A percentile compares a stretch with the other conserved stretches of the same genome.
Conservation (phyloP, 2,329 filamentous ascomycete genomes). For the Scedosporium apiospermum region DNA sequence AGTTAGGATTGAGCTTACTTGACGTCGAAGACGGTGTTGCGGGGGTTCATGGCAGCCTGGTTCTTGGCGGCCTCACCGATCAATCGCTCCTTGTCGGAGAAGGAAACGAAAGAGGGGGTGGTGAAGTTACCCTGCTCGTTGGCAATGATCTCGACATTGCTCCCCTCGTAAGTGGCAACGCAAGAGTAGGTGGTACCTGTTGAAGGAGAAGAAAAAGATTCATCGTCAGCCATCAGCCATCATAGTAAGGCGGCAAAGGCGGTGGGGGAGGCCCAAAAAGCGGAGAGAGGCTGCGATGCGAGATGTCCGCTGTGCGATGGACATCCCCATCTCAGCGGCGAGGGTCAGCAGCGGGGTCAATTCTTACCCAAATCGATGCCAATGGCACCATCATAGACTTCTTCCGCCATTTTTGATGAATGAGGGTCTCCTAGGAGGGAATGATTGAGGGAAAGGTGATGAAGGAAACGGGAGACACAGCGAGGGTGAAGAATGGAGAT, state of each 20-base stretch:
- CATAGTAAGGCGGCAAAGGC: neutral
- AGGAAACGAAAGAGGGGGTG: constrained; percentile 97
- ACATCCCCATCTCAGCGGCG: neutral
- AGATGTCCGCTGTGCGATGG: neutral
- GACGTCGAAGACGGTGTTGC: constrained; percentile 98
- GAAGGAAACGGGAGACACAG: constrained; percentile 12
- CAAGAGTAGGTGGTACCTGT: constrained; percentile 98
- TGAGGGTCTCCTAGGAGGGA: constrained; percentile 2
- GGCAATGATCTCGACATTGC: constrained; percentile 99
- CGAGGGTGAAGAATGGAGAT: constrained; percentile 15
- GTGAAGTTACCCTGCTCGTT: constrained; percentile 99
- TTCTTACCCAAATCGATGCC: constrained; percentile 97
- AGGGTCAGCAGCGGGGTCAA: neutral
- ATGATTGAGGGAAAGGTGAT: constrained; percentile 6
- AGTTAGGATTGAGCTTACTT: constrained; percentile 56
- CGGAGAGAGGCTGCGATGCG: constrained; percentile 5
- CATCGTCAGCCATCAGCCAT: constrained; percentile 2
- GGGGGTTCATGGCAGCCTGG: constrained; percentile 98
- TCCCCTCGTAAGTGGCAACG: constrained; percentile 98
- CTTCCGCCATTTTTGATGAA: constrained; percentile 72
- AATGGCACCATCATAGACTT: constrained; percentile 99
- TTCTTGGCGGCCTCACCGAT: constrained; percentile 99
- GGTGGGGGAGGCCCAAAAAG: constrained; percentile 3
- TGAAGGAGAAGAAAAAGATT: constrained; percentile 7
- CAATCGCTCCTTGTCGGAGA: constrained; percentile 96